Evolutionary conservation across 192 early-diverging fungal species (phyloP).

Genomic region (Chytriomyces confervae): DNA sequence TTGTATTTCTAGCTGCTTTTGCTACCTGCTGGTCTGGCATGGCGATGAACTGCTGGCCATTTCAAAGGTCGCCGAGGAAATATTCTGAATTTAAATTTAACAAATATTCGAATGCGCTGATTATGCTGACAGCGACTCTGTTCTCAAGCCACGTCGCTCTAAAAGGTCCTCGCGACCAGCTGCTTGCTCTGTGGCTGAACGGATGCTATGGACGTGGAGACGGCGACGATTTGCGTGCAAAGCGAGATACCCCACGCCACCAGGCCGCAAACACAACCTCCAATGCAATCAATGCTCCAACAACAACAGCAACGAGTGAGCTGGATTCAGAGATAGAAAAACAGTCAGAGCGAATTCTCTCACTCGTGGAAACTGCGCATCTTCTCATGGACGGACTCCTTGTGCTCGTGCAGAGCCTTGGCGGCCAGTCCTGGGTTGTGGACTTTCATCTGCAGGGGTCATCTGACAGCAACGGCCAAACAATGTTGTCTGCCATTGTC

Average conservation of each 20-base stretch:
- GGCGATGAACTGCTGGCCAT: too few species aligned
- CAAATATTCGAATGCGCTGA: too few species aligned
- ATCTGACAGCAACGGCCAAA: not conserved
- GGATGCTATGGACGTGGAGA: conserved; percentile 4
- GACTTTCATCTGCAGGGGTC: not conserved
- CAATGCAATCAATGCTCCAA: too few species aligned
- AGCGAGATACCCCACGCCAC: too few species aligned
- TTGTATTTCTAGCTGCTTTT: too few species aligned
- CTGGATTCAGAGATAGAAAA: not conserved
- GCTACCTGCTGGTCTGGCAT: too few species aligned
- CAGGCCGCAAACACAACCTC: too few species aligned
- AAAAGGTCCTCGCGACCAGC: too few species aligned
- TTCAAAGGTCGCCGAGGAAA: too few species aligned
- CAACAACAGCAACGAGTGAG: not conserved
- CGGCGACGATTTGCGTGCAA: not conserved
- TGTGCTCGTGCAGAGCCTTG: not conserved
- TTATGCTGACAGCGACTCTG: too few species aligned
- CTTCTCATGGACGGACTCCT: not conserved
- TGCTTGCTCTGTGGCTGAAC: not conserved
- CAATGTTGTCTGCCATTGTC: not conserved
- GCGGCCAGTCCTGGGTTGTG: not conserved
- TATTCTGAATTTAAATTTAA: too few species aligned
- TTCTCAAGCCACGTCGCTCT: too few species aligned
- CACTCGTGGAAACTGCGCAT: not conserved
- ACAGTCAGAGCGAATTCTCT: not conserved